Conservation (phyloP, 257 asterid species). For the Orobanche coerulescens region DNA sequence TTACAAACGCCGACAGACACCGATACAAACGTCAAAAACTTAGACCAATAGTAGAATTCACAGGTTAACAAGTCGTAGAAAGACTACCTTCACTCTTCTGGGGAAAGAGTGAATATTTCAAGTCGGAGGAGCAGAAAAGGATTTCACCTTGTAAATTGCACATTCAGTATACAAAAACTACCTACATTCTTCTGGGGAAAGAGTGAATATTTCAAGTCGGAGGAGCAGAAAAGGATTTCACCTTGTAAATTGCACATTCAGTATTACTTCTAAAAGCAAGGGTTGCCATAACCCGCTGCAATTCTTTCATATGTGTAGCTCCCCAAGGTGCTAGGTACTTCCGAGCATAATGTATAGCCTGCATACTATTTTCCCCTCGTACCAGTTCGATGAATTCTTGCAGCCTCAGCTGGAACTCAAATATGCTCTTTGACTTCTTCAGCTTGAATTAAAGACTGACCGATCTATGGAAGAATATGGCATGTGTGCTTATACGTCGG, state of each 20-base stretch:
- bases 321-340: conserved; percentile 96
- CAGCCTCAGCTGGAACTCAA: conserved; percentile 90
- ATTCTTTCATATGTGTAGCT: conserved; percentile 82
- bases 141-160: too few species aligned
- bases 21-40: background rate
- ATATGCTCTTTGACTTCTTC: too few species aligned
- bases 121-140: too few species aligned
- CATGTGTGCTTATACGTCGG: too few species aligned
- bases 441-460: too few species aligned
- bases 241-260: conserved; percentile 85
- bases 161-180: too few species aligned
- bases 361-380: conserved; percentile 61
- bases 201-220: conserved; percentile 7
- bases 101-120: too few species aligned
- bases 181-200: too few species aligned
- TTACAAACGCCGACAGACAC: background rate
- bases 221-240: conserved; percentile 16
- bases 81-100: background rate
- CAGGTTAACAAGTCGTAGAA: background rate
- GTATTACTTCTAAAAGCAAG: conserved; percentile 85
- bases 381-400: conserved; percentile 96
- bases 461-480: too few species aligned
- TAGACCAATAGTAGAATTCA: background rate
- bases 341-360: conserved; percentile 79
- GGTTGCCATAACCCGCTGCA: conserved; percentile 88